Conservation (phyloP, 441 rosid genomes). For the Erysimum cheiri region DNA sequence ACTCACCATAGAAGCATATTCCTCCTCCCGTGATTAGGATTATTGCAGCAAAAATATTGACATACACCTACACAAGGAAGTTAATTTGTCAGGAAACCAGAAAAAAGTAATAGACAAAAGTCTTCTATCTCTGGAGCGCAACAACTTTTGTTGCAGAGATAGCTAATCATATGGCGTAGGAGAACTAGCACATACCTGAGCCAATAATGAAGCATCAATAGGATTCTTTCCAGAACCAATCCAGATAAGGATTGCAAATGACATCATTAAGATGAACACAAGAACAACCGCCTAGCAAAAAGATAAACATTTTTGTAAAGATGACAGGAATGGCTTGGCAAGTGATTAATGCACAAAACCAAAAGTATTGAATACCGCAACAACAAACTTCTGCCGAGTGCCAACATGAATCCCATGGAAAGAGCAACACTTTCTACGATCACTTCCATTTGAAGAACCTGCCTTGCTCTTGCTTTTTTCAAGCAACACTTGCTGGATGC, state of each 20-base stretch:
- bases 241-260: constrained; percentile 60
- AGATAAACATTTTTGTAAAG: constrained; percentile 11
- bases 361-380: constrained; percentile 47
- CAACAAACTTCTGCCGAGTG: constrained; percentile 63
- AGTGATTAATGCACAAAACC: constrained; percentile 8
- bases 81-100: constrained; percentile 2
- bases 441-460: constrained; percentile 45
- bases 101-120: background rate
- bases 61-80: constrained; percentile 50
- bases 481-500: constrained; percentile 52
- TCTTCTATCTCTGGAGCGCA: background rate
- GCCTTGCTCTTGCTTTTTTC: constrained; percentile 48
- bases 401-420: constrained; percentile 56
- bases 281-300: constrained; percentile 52
- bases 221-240: constrained; percentile 60
- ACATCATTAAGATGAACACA: constrained; percentile 57
- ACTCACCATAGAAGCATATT: constrained; percentile 65
- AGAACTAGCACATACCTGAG: constrained; percentile 49
- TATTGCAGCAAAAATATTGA: constrained; percentile 50
- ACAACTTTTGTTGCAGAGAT: background rate
- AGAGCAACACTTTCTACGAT: constrained; percentile 54
- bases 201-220: constrained; percentile 52
- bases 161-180: background rate
- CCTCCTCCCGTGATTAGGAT: constrained; percentile 61
- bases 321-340: background rate